Evolutionary conservation across 306 rosid genomes (phyloP).

Genomic region (peach (Prunus persica)): Prunus_persica_NCBIv2 NC_034010.1:26034501-26035000

Average conservation of each 20-base stretch:
- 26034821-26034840: not conserved
- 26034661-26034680: conserved; percentile 4
- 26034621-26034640: not conserved
- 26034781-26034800: not conserved
- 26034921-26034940: not conserved
- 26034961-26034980: conserved; percentile 4
- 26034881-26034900: not conserved
- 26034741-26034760: not conserved
- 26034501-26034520: conserved; percentile 50
- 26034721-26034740: not conserved
- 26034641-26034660: not conserved
- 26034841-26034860: not conserved
- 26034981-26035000: not conserved
- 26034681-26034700: not conserved
- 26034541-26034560: conserved; percentile 20
- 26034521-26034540: conserved; percentile 41
- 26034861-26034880: not conserved
- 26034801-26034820: not conserved
- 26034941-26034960: not conserved
- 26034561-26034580: not conserved
- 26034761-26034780: not conserved
- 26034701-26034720: not conserved
- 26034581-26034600: not conserved
- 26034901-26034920: not conserved
- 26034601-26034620: not conserved